Percentiles rank a stretch among this genome's conserved stretches.
These are phyloP conservation scores for Lojkania enalia DNA, from an alignment of 2,329 filamentous ascomycete genomes.

Conservation along the genomic window DNA sequence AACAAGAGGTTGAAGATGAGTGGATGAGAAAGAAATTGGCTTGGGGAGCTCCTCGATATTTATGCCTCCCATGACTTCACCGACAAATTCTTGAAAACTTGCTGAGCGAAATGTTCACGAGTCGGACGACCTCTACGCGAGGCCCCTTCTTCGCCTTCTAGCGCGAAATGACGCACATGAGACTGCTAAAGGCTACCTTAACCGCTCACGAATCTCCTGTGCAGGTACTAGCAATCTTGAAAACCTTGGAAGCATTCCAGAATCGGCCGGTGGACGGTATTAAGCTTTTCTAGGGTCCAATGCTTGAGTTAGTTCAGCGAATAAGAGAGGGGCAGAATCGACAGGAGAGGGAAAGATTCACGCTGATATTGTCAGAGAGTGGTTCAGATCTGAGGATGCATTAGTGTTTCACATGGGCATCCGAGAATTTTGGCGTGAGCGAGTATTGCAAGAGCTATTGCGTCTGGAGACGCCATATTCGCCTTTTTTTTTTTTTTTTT, in stretches of 20 bases:
- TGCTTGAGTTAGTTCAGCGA: constrained; percentile 16
- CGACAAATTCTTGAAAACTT: too few species aligned
- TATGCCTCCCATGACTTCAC: too few species aligned
- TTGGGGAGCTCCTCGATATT: constrained; percentile 4
- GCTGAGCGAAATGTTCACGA: not conserved
- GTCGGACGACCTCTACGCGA: constrained; percentile 2
- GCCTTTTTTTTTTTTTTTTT: too few species aligned
- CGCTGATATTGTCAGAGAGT: constrained; percentile 20
- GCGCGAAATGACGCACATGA: constrained; percentile 10
- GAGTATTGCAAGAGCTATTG: not conserved
- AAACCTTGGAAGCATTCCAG: constrained; percentile 7
- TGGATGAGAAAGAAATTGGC: not conserved
- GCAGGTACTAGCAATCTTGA: constrained; percentile 13
- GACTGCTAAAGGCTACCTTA: constrained; percentile 17
- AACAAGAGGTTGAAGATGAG: constrained; percentile 1
- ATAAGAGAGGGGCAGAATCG: constrained; percentile 9
- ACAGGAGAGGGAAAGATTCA: constrained; percentile 7
- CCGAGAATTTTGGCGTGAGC: constrained; percentile 6
- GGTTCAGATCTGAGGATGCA: constrained; percentile 24
- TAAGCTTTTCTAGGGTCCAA: constrained; percentile 18
- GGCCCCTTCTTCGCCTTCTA: constrained; percentile 5
- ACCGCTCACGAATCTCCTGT: constrained; percentile 11
- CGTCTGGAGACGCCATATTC: too few species aligned
- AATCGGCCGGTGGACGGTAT: constrained; percentile 13
- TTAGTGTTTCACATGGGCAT: constrained; percentile 27